Evolutionary conservation across 352 stramenopile species (phyloP), one percentile per base, ranked within the genome.

Genomic region (Phytopythium kandeliae): DNA sequence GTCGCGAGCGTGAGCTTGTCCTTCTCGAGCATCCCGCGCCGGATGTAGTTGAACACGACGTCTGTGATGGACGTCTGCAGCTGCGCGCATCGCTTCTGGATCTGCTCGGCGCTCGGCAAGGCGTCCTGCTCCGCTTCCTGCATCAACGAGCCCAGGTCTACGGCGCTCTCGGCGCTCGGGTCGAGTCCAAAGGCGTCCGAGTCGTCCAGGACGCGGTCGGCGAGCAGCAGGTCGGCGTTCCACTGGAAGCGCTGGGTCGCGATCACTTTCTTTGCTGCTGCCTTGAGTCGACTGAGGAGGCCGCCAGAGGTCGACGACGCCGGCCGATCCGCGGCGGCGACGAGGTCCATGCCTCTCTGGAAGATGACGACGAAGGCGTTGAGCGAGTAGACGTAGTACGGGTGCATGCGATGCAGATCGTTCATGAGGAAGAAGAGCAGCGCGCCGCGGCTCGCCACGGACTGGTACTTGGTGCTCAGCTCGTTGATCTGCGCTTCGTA

Each of bases 361-460:
- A 98, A 96, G 54, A 98, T 96, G 19, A 94, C 85, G 11, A 97
- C 93, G 61, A 98, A 98, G 5, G 94, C 89, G 51, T 96, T 96
- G 25, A 98, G 71, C 15, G 87, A 97, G 57, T 97, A 98, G 48
- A 97, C 92, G 58, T 98, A 98, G 67, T 97, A 98, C 47, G 89
- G 80, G 58, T 98, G 91, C 48, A 98, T 90, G 30, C 92, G 95
- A 40, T 89, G 57, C 33, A 98, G 67, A 10, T 86, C 83, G 58
- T 97, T 92, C 83, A 98, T 96, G 40, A 97, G 65, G 68, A 97
- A 98, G 67, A 98, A 98, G 3, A 98, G 71, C 56, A 98, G 60
- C n/a, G 90, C 88, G 11, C 88, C 90, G n/a, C 94, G 77, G 25
- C 63, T 79, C 6, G 92, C 94, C 17, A 98, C 94, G 1, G 78